phyloP scores from a whole-genome alignment of 1,139 yeast genomes.

The Geotrichum restrictum region DNA sequence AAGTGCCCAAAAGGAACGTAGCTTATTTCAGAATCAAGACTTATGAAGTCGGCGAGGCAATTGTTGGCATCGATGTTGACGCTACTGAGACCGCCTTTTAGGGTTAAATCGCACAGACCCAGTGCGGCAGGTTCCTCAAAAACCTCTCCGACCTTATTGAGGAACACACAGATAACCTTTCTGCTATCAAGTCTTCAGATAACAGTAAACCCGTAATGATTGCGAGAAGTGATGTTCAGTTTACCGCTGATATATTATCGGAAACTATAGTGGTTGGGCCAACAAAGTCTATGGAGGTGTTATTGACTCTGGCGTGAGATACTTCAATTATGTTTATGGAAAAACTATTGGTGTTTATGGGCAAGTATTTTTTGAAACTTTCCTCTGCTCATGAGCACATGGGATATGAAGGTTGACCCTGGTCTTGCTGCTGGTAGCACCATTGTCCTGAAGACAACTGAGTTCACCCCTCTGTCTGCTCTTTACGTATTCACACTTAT shows the following conservation, averaged over 20 bases:
- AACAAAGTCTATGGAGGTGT: constrained; percentile 68
- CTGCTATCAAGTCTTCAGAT: constrained; percentile 76
- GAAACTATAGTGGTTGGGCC: constrained; percentile 80
- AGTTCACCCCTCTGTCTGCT: constrained; percentile 74
- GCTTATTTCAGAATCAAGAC: too few species aligned
- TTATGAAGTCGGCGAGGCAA: constrained; percentile 51
- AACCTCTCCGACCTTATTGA: constrained; percentile 66
- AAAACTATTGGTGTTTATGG: constrained; percentile 84
- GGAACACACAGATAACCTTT: constrained; percentile 54
- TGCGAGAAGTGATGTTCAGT: constrained; percentile 55
- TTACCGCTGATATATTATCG: constrained; percentile 53
- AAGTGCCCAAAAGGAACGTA: too few species aligned
- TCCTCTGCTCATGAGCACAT: constrained; percentile 76
- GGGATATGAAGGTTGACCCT: constrained; percentile 83
- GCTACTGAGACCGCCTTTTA: constrained; percentile 51
- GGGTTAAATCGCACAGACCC: constrained; percentile 47
- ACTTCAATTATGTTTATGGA: constrained; percentile 55
- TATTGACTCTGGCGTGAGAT: constrained; percentile 59
- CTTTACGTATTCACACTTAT: constrained; percentile 56
- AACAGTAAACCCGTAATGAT: constrained; percentile 68
- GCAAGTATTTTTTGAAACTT: constrained; percentile 88
- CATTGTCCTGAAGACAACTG: constrained; percentile 71
- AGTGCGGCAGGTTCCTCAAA: constrained; percentile 54
- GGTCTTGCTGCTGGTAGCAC: constrained; percentile 77
- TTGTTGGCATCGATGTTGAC: constrained; percentile 53